Evolutionary conservation across 305 asterid species (phyloP), one percentile per base, ranked within the genome.

Genomic region (Fraxinus ornus): DNA sequence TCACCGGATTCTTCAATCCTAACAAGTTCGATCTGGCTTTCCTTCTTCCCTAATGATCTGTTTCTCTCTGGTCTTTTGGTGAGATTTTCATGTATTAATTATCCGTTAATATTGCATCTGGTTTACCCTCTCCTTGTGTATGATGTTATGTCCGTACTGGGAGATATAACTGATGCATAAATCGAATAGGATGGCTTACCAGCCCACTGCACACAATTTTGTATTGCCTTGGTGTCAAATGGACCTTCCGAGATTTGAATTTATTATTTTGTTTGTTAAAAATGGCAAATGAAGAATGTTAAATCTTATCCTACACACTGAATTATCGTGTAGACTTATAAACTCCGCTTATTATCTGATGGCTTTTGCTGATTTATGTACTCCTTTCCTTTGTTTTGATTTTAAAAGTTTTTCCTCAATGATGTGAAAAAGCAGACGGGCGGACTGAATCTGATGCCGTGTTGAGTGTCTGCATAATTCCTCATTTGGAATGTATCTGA

Each of bases 371-470:
- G 1, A 47, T 77, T 57, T 7, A 2, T 77, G 19, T 28, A n/a
- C n/a, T n/a, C n/a, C 1, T 60, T 68, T 15, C 13, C 13, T 36
- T 36, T 15, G 7, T 79, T 76, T 19, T 1, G 13, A 10, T 35
- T 22, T 41, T 44, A 6, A 24, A 36, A 7, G n/a, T 41, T 35
- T 6, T 57, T 8, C 13, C 17, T 84, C 94, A 3, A 79, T 90
- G 94, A 92, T 85, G 97, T 83, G 68, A 89, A 28, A 83, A 79
- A 85, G 93, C 97, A 72, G 97, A 92, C 93, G 97, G 97, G 97
- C 94, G 97, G 97, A 84, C 94, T 35, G 97, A 92, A 87, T 60
- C 88, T 92, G 97, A 92, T 91, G 97, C 94, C 90, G 79, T 92
- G 97, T 86, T 81, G 97, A 92, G 2, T 92, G 94, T 92, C 94